These are phyloP conservation scores for Reticulomyxa filosa DNA, from an alignment of 78 protist species.

Conservation along the genomic window DNA sequence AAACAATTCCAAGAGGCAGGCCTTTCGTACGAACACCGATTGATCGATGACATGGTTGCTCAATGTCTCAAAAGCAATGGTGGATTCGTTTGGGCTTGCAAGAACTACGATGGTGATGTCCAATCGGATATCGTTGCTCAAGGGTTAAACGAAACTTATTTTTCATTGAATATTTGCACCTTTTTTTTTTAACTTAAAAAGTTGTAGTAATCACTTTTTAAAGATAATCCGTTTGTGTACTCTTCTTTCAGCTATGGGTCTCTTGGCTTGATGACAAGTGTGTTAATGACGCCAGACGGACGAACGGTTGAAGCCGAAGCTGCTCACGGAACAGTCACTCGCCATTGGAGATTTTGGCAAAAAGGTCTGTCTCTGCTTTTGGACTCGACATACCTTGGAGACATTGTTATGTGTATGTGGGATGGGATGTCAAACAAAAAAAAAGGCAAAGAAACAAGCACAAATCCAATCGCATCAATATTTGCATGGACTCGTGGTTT, in stretches of 20 bases:
- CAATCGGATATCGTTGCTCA: conserved; percentile 73
- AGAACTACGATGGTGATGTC: conserved; percentile 93
- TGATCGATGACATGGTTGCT: conserved; percentile 85
- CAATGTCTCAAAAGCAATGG: conserved; percentile 43
- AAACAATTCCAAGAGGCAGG: conserved; percentile 26
- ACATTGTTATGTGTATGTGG: too few species aligned
- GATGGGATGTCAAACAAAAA: too few species aligned
- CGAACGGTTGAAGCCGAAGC: conserved; percentile 75
- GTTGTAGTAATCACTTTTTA: too few species aligned
- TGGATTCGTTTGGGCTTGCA: conserved; percentile 80
- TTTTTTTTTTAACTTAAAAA: too few species aligned
- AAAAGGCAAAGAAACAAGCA: conserved; percentile 48
- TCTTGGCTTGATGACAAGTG: conserved; percentile 81
- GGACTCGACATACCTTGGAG: too few species aligned
- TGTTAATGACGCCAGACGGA: conserved; percentile 61
- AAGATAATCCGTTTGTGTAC: too few species aligned
- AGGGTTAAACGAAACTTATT: too few species aligned
- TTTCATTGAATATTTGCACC: too few species aligned
- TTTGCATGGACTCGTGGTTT: conserved; percentile 84
- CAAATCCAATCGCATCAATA: conserved; percentile 29
- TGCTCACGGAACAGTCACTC: conserved; percentile 84
- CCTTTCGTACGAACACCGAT: conserved; percentile 70
- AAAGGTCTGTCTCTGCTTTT: too few species aligned
- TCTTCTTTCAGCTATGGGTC: conserved; percentile 78
- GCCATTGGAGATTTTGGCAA: conserved; percentile 66